Evolutionary conservation across 1,139 yeast species (phyloP), one percentile per base, ranked within the genome.

Genomic region (Taphrina sp.): DNA sequence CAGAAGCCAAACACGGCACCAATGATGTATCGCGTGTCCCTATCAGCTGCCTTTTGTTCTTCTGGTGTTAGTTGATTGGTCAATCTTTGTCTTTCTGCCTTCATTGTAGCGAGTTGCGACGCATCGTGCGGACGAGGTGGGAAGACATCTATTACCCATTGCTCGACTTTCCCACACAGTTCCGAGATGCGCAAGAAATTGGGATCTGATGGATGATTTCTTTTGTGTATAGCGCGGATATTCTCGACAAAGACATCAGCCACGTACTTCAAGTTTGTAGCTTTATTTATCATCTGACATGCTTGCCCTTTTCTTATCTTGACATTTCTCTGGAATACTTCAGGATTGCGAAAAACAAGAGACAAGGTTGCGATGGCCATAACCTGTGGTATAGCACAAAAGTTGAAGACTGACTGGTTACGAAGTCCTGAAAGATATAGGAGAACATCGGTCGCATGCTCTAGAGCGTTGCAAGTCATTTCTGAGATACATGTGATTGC

Each of bases 281-380:
- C 77, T 59, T 80, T 74, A 61, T 87, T 74, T 61, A 94, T 89
- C 65, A 94, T 76, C 61, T 77, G 73, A 65, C 61, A 58, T 4
- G 98, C 84, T 35, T 86, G 81, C n/a, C 96, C 96, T 71, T 87
- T 86, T 72, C 97, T 80, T 67, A 94, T 85, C 74, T 94, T 94
- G 61, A 92, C 85, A 65, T 86, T 82, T 37, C 71, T 69, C 52
- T 81, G 78, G 66, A 92, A 79, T 2, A 92, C 85, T 3, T 74
- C 69, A 7, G 83, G 83, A 72, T 94, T 94, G 68, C 86, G 83
- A 75, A 85, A 90, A 38, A 92, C 85, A 58, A 83, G 76, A 23
- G 92, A 90, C 64, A 92, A 75, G 0, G 97, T 88, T 5, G 97
- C 96, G 68, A 92, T 84, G 38, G 97, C 96, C 98, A 92, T 92